These are phyloP conservation scores for Mortierella sp. DNA, from an alignment of 371 early-diverging fungal species.

Conservation along the genomic window DNA sequence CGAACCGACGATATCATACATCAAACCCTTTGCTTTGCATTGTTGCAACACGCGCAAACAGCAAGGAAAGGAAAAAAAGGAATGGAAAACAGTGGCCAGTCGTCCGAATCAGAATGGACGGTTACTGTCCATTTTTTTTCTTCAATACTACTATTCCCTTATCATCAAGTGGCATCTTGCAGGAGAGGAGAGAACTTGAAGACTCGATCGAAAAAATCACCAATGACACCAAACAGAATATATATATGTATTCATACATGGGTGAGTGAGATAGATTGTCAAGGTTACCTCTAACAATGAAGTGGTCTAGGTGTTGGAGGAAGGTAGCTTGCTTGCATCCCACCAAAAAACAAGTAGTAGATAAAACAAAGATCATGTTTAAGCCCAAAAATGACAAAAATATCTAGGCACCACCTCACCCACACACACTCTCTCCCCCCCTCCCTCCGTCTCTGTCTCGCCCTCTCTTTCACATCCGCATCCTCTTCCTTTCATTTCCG, in stretches of 20 bases:
- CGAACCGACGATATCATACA: neutral
- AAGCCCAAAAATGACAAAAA: neutral
- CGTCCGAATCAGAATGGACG: constrained; percentile 2
- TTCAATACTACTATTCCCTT: neutral
- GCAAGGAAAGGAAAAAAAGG: neutral
- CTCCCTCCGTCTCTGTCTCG: neutral
- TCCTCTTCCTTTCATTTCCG: neutral
- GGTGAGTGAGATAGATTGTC: neutral
- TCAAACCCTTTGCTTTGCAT: too few relatives aligned
- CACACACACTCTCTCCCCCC: neutral
- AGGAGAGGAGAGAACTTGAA: neutral
- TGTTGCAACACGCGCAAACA: neutral
- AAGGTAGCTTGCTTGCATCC: too few relatives aligned
- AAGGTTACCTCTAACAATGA: neutral
- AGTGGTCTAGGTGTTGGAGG: neutral
- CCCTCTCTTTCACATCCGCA: neutral
- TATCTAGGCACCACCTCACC: neutral
- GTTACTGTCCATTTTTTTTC: neutral
- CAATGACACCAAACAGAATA: too few relatives aligned
- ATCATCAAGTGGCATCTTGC: constrained; percentile 4
- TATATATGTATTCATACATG: neutral
- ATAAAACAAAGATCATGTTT: neutral
- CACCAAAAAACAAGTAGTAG: neutral
- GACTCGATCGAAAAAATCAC: neutral
- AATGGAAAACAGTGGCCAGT: neutral